phyloP scores from a whole-genome alignment of 805 yeast genomes.

The Blastobotrys muscicola region DNA sequence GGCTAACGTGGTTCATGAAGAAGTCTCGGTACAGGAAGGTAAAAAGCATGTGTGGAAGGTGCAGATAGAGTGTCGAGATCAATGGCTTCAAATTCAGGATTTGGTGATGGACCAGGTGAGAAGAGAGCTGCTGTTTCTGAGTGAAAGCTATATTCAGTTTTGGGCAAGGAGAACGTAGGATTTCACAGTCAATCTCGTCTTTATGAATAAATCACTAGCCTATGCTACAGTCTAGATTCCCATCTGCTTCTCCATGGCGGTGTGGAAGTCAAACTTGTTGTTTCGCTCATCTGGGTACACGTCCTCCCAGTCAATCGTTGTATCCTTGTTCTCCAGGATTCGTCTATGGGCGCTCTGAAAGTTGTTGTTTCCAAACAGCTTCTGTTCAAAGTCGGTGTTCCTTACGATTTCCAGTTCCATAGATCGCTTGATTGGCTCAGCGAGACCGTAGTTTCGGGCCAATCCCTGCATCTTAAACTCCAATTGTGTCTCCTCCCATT shows the following conservation, averaged over 20 bases:
- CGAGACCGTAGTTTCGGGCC: conserved; percentile 81
- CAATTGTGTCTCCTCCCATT: conserved; percentile 75
- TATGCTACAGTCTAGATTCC: conserved; percentile 9
- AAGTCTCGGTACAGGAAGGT: conserved; percentile 13
- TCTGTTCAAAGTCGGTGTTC: conserved; percentile 52
- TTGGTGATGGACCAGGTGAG: conserved; percentile 38
- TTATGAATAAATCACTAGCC: background rate
- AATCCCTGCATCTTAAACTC: conserved; percentile 65
- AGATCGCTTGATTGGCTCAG: conserved; percentile 83
- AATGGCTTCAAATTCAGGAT: conserved; percentile 56
- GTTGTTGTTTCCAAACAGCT: conserved; percentile 41
- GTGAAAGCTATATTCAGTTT: conserved; percentile 56
- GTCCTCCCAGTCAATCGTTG: conserved; percentile 88
- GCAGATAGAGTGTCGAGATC: conserved; percentile 32
- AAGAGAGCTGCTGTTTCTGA: conserved; percentile 49
- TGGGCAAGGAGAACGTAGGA: conserved; percentile 38
- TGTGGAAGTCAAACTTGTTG: conserved; percentile 45
- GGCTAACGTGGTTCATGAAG: conserved; percentile 38
- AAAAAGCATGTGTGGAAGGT: conserved; percentile 37
- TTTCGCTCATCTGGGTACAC: conserved; percentile 46
- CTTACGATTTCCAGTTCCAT: conserved; percentile 80
- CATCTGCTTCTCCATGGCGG: conserved; percentile 59
- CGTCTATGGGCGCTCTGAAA: conserved; percentile 44
- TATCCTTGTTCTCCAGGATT: conserved; percentile 68
- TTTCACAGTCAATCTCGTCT: background rate